Base-by-base conservation (phyloP, 345 rosid genomes). In the Sonneratia caseolaris region DNA sequence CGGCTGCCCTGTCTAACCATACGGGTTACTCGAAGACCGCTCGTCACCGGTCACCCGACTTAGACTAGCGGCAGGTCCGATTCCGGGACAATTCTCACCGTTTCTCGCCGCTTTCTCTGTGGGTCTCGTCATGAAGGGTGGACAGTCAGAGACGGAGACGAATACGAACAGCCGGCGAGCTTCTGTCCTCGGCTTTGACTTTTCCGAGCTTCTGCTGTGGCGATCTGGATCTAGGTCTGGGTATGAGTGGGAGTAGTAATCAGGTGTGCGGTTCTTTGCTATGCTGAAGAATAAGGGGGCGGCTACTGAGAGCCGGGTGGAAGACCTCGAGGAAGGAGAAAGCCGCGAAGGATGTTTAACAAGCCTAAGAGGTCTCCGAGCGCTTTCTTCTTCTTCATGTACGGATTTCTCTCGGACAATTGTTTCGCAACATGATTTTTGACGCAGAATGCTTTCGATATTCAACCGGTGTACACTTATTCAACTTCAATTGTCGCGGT, bases 321-420 rank as follows among this genome's bases (percentile, higher is more conserved):
- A 84, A 83, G 75, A 72, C 86, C 13, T 75, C 79, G 32, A 86
- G 80, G 49, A 85, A 84, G 81, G 61, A 70, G 74, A 89, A 92
- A 77, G 83, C 89, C 0, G 82, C 82, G 14, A 91, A 91, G 80
- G 97, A 91, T 78, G 32, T 96, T 96, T 47, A 91, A 89, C 85
- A 88, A 88, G 77, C 97, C 97, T 5, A 91, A 91, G 87, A 85
- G 93, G 76, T 87, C 97, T 79, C 83, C 93, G 10, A 89, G 93
- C 72, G 90, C 93, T 69, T 90, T 92, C 84, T 90, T 92, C 81
- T 82, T 92, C 42, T 92, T 90, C 88, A 89, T 92, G 97, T 91
- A 85, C 3, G 75, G 37, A 15, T 3, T 47, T 21, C 19, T 16
- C 37, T 59, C 32, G 7, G 7, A 10, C 19, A n/a, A 49, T 15